Evolutionary conservation across 1,139 yeast species (phyloP), one percentile per base, ranked within the genome.

Genomic region (Diutina ranongensis): DNA sequence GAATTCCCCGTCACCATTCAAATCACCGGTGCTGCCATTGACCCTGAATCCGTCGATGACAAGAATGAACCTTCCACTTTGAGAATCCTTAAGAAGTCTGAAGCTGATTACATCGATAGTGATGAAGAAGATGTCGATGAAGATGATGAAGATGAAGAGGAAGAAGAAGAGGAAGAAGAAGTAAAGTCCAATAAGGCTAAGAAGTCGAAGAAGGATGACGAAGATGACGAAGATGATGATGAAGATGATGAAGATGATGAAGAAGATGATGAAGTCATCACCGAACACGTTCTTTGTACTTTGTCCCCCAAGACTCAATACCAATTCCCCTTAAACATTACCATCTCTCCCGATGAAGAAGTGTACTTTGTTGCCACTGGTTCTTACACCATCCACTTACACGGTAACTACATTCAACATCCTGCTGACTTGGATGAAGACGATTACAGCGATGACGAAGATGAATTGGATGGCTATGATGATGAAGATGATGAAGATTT

Each of bases 401-500:
- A 87, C 57, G 99, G 99, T 72, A 89, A 92, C 80, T 87, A 83
- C 69, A 83, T 92, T 60, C 94, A 85, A 61, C 96, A 88, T 66
- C 97, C 97, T 63, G 88, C 80, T 54, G 94, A 83, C 55, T 83
- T 75, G 47, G 82, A 75, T 46, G 74, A 69, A 45, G 76, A 69
- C 48, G 68, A 68, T 45, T 79, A 72, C 45, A 76, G 73, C 45
- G 71, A 64, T 44, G 70, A 68, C 12, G 51, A 48, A 31, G 50
- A 51, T 25, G 47, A 49, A 47, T 46, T 38, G 42, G 42, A 47
- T 47, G 71, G 71, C 48, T 76, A 72, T 38, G 79, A 71, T 32
- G 78, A 74, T 27, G 68, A 72, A 52, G 80, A 72, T 53, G 76
- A 73, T 47, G 89, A 80, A 48, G 95, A 87, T 64, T 74, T 86